Evolutionary conservation across 1,284 basidiomycete species (phyloP), one percentile per base, ranked within the genome.

Genomic region (Coniferiporia weirii): DNA sequence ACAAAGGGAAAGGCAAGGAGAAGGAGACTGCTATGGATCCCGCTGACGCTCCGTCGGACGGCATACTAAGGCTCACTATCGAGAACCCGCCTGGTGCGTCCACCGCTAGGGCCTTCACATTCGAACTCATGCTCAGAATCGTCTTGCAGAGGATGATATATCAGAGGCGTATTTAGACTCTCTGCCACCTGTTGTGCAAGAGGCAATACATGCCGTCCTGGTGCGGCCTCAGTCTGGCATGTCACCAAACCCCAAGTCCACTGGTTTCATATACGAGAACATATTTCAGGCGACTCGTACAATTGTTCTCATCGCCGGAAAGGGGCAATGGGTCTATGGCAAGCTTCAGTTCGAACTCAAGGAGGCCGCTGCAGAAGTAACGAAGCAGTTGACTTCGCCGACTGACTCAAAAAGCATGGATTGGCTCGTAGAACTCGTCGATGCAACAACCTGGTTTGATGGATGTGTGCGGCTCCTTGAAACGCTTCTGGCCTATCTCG

Each of bases 401-500:
- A 38, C 34, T 7, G 54, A 40, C 6, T 10, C 22, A n/a, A 46
- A 45, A 19, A 51, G 13, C 12, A 45, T 52, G 19, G 43, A 56
- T 6, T 62, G 57, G 61, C 47, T 62, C 15, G 35, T 46, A 17
- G 57, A 62, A 19, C 48, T 63, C 13, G 61, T 63, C 32, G 13
- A 3, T 22, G 38, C 19, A 20, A 40, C 52, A 1, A 45, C 36
- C 15, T 63, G 61, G 61, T 63, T 61, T 32, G 56, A 55, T 22
- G 35, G 35, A 35, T 45, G 51, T 17, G 51, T 57, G 68, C 61
- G 64, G 3, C 64, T 72, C 2, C 58, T 75, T 1, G 57, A 67
- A 8, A 60, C 69, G 0, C 60, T 74, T 4, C 66, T 73, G n/a
- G 70, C 72, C 9, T 72, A 73, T 57, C 66, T 76, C 4, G 73